Percentiles rank a stretch among this genome's conserved stretches.
Conservation (phyloP, 139 green algal genomes). For the Picochlorum sp. region DNA sequence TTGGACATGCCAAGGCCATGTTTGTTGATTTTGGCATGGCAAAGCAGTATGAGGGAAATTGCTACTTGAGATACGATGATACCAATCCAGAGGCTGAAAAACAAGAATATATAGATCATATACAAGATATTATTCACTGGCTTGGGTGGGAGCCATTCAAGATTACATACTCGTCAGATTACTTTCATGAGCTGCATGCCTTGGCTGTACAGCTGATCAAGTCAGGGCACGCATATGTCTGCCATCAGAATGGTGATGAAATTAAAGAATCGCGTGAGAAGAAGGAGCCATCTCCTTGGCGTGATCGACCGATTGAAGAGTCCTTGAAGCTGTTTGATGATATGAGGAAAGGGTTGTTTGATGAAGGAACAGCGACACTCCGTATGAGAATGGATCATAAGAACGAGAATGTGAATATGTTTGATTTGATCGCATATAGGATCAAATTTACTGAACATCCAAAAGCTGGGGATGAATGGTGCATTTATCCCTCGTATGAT, state of each 20-base stretch:
- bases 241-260: constrained; percentile 90
- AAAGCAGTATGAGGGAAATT: constrained; percentile 65
- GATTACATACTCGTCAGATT: constrained; percentile 90
- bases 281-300: constrained; percentile 72
- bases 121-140: constrained; percentile 91
- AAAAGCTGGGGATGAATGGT: constrained; percentile 74
- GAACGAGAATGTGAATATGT: constrained; percentile 98
- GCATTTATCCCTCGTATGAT: constrained; percentile 99
- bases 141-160: constrained; percentile 91
- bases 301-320: constrained; percentile 80
- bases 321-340: constrained; percentile 89
- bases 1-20: constrained; percentile 97
- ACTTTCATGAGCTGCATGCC: constrained; percentile 90
- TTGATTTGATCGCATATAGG: constrained; percentile 92
- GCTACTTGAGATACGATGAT: constrained; percentile 94
- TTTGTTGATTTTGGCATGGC: constrained; percentile 98
- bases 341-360: constrained; percentile 84
- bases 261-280: constrained; percentile 77
- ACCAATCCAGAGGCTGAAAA: constrained; percentile 99
- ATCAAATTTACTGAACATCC: constrained; percentile 92
- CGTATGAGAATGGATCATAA: constrained; percentile 69
- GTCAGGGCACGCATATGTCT: constrained; percentile 85
- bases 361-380: constrained; percentile 88
- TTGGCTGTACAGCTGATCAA: constrained; percentile 92
- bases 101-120: constrained; percentile 97